Conservation (phyloP, 192 early-diverging fungal species). For the Backusella psychrophila region DNA sequence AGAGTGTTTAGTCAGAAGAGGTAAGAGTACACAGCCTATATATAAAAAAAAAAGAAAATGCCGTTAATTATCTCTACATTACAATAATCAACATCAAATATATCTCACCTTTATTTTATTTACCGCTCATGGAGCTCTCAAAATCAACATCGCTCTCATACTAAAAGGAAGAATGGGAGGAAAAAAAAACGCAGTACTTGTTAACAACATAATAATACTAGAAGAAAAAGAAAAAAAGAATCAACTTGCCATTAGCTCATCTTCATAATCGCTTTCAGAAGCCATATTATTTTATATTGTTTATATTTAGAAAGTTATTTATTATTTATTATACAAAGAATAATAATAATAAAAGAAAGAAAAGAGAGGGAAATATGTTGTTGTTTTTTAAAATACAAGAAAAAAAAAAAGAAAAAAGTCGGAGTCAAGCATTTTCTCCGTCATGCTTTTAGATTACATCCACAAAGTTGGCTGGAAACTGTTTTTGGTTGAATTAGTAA, state of each 20-base stretch:
- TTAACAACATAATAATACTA: not conserved
- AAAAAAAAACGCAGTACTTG: not conserved
- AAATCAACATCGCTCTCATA: conserved; percentile 9
- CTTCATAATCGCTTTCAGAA: conserved; percentile 31
- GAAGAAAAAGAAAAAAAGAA: not conserved
- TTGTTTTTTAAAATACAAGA: not conserved
- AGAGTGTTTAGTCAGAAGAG: not conserved
- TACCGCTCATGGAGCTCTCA: conserved; percentile 15
- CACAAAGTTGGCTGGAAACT: conserved; percentile 27
- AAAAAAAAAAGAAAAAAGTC: not conserved
- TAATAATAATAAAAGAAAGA: not conserved
- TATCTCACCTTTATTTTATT: not conserved
- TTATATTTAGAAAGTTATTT: not conserved
- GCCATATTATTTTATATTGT: conserved; percentile 13
- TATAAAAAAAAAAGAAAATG: not conserved
- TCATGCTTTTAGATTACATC: conserved; percentile 4
- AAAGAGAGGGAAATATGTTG: not conserved
- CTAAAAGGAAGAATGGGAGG: not conserved
- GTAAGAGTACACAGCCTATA: not conserved
- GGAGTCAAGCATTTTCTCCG: not conserved
- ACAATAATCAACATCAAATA: not conserved
- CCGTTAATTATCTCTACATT: not conserved
- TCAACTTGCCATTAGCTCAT: conserved; percentile 22
- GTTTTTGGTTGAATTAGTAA: not conserved
- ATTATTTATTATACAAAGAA: not conserved